Percentiles rank a stretch among this genome's conserved stretches.
Conservation (phyloP, 2,329 filamentous ascomycete species). For the Tolypocladium ovalisporum region DNA sequence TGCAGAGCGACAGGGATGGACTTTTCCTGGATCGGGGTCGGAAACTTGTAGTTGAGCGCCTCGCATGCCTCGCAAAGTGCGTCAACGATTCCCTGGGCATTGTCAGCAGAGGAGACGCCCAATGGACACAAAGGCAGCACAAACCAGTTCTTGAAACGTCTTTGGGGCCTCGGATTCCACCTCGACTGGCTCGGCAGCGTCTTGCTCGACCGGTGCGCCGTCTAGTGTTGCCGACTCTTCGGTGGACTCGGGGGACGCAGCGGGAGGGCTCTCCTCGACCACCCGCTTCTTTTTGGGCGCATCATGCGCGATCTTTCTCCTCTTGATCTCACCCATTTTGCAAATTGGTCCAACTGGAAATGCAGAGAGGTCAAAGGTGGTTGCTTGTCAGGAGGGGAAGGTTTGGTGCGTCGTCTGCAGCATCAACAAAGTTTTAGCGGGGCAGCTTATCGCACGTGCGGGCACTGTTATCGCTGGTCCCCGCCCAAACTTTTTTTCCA, state of each 20-base stretch:
- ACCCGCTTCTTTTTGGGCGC: slow-evolving; percentile 10
- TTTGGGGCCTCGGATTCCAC: slow-evolving; percentile 30
- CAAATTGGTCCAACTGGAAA: neutral
- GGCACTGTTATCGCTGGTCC: slow-evolving; percentile 20
- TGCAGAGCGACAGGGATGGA: slow-evolving; percentile 72
- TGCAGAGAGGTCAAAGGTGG: neutral
- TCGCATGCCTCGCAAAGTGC: slow-evolving; percentile 82
- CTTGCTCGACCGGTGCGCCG: slow-evolving; percentile 17
- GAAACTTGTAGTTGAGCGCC: slow-evolving; percentile 68
- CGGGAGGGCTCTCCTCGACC: neutral
- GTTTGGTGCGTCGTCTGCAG: neutral
- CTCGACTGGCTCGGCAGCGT: slow-evolving; percentile 18
- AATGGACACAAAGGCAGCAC: slow-evolving; percentile 1
- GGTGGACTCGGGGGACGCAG: slow-evolving; percentile 9
- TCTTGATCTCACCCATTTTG: slow-evolving; percentile 25
- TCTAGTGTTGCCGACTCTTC: slow-evolving; percentile 25
- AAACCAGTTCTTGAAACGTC: slow-evolving; percentile 55
- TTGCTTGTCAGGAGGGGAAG: neutral
- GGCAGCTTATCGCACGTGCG: slow-evolving; percentile 19
- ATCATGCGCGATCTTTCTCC: slow-evolving; percentile 27
- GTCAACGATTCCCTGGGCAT: slow-evolving; percentile 62
- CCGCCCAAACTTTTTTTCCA: slow-evolving; percentile 27
- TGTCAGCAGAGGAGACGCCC: neutral
- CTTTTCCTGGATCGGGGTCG: slow-evolving; percentile 82
- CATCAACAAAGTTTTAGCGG: slow-evolving; percentile 23